phyloP scores from a whole-genome alignment of 2,329 filamentous ascomycete genomes.

The Dactylellina haptotyla region DNA sequence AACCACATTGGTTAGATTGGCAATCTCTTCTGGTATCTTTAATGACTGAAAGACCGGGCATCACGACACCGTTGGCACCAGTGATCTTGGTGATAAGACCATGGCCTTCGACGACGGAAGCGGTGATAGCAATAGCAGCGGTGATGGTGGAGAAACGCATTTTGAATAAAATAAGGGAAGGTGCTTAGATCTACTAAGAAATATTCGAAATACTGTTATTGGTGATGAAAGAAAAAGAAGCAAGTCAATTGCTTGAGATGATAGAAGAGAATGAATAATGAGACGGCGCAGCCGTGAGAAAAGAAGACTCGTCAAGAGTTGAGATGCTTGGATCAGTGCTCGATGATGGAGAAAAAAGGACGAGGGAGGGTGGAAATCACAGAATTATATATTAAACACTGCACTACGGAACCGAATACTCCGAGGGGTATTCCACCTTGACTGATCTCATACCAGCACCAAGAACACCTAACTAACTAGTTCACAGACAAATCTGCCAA shows the following conservation, averaged over 20 bases:
- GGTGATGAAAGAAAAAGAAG: not conserved
- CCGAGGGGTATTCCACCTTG: no score
- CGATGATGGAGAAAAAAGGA: slow-evolving; percentile 3
- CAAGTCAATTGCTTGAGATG: slow-evolving; percentile 13
- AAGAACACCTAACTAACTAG: no score
- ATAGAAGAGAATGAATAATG: not conserved
- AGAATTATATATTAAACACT: slow-evolving; percentile 3
- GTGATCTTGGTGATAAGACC: slow-evolving; percentile 68
- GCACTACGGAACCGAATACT: no score
- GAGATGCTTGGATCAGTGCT: not conserved
- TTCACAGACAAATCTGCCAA: no score
- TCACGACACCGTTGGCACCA: slow-evolving; percentile 71
- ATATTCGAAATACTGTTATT: not conserved
- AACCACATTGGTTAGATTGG: slow-evolving; percentile 70
- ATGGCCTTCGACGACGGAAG: slow-evolving; percentile 67
- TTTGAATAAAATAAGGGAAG: slow-evolving; percentile 58
- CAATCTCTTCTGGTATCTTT: slow-evolving; percentile 77
- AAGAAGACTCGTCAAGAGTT: slow-evolving; percentile 12
- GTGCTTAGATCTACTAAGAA: slow-evolving; percentile 8
- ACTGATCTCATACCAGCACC: no score
- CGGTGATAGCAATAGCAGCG: slow-evolving; percentile 64
- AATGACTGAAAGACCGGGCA: slow-evolving; percentile 71
- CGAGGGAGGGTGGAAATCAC: not conserved
- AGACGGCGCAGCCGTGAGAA: slow-evolving; percentile 19
- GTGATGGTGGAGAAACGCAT: slow-evolving; percentile 66